Conservation (phyloP, 2,329 filamentous ascomycete species). For the Colletotrichum tropicale region DNA sequence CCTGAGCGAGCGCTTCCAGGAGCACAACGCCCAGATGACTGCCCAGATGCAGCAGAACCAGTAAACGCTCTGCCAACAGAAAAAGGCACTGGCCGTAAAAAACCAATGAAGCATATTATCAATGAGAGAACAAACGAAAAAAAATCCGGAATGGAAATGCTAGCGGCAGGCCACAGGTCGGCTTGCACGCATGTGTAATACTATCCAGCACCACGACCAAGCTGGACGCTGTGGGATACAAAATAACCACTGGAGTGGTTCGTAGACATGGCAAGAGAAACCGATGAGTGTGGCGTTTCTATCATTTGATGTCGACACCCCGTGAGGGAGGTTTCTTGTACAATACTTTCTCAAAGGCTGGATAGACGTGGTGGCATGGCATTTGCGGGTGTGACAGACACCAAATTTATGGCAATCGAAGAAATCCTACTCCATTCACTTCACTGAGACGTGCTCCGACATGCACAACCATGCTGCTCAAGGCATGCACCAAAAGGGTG, state of each 20-base stretch:
- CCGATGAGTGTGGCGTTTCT: background rate
- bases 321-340: conserved; percentile 7
- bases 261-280: background rate
- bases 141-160: background rate
- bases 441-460: background rate
- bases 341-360: background rate
- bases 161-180: background rate
- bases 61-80: conserved; percentile 29
- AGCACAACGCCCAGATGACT: conserved; percentile 67
- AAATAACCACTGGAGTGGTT: background rate
- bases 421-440: conserved; percentile 1
- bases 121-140: background rate
- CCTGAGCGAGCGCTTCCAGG: conserved; percentile 87
- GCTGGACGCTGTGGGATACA: background rate
- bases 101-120: background rate
- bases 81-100: background rate
- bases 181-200: conserved; percentile 10
- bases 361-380: conserved; percentile 4
- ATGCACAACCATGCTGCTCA: background rate
- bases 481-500: background rate
- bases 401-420: background rate
- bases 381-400: background rate
- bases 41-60: conserved; percentile 55
- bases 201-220: conserved; percentile 4
- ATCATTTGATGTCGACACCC: background rate